These are phyloP conservation scores for Colletotrichum sp. DNA, from an alignment of 2,329 filamentous ascomycete species.

Conservation along the genomic window DNA sequence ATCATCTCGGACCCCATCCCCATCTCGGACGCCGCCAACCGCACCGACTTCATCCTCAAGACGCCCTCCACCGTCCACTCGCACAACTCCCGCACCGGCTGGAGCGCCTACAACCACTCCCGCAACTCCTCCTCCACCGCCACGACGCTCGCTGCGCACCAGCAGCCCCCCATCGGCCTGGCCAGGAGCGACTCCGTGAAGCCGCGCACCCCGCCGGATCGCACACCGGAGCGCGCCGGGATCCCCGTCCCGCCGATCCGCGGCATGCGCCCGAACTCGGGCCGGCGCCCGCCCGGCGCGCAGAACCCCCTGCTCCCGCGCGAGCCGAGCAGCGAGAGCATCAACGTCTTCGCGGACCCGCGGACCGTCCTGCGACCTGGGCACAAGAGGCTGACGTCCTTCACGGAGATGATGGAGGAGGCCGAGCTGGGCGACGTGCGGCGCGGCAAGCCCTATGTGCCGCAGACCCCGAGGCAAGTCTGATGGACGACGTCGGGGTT, in stretches of 20 bases:
- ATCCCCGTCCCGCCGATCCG: conserved; percentile 38
- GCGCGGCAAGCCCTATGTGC: conserved; percentile 47
- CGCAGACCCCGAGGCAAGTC: conserved; percentile 22
- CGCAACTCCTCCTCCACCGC: conserved; percentile 6
- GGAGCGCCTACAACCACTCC: neutral
- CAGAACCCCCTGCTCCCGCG: conserved; percentile 32
- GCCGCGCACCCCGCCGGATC: conserved; percentile 1
- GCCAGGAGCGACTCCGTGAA: conserved; percentile 7
- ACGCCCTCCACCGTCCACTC: conserved; percentile 35
- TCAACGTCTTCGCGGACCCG: conserved; percentile 58
- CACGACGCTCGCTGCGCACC: conserved; percentile 10
- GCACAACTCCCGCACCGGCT: neutral
- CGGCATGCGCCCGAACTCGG: conserved; percentile 34
- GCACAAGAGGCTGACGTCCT: conserved; percentile 31
- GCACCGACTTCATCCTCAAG: conserved; percentile 60
- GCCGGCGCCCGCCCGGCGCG: conserved; percentile 12
- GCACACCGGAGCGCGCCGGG: neutral
- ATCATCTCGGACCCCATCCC: conserved; percentile 64
- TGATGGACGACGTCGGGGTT: neutral
- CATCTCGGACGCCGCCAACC: conserved; percentile 42
- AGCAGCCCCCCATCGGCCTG: conserved; percentile 9
- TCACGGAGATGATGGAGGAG: conserved; percentile 58
- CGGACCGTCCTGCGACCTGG: conserved; percentile 36
- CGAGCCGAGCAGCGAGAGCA: conserved; percentile 53
- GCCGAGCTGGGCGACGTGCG: conserved; percentile 47